Evolutionary conservation across 2,329 filamentous ascomycete genomes (phyloP), one percentile per base, ranked within the genome.

Genomic region (Leptographium lundbergii): DNA sequence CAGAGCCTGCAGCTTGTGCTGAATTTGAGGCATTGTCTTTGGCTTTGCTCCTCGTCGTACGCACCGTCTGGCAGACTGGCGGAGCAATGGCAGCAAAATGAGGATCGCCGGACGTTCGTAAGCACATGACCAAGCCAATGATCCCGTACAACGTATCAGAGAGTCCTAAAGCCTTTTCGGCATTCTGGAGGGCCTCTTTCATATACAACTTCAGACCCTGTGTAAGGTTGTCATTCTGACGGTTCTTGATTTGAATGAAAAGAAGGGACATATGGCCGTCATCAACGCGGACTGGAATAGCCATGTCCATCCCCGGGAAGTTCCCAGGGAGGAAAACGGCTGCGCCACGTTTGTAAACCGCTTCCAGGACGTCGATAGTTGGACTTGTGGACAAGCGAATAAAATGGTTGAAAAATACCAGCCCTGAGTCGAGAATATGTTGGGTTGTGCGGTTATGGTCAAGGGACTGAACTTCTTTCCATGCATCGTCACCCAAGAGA

Each of bases 301-400:
- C 57, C 36, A 58, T 27, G 39, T 58, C 57, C 51, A 58, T 58
- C 1, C 57, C 57, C 1, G 57, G 57, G 39, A 54, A 58, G 39
- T 58, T 54, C 4, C 22, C 19, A 4, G 57, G 57, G 4, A 58
- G 51, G 39, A 54, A 54, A 6, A 58, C 27, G 29, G 57, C 57
- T 4, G 51, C 51, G 17, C 57, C 57, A 29, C 57, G 51, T 39
- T 54, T 54, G 42, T 58, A 58, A 1, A 27, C 27, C 13, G n/a
- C 27, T 14, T 58, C 39, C 19, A 58, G 34, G 9, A 48, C 39
- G 25, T 24, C 39, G 25, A 25, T n/a, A 3, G 50, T 54, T 6
- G 57, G 57, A 0, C 3, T 54, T 19, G 25, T 24, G 3, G 27
- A 34, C 7, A 36, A 9, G 5, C 57, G 57, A 22, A 58, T 22